A percentile compares a stretch with the other conserved stretches of the same genome.
These are phyloP conservation scores for Zoysia japonica DNA, from an alignment of 176 grass and related monocot species.

Conservation along the genomic window DNA sequence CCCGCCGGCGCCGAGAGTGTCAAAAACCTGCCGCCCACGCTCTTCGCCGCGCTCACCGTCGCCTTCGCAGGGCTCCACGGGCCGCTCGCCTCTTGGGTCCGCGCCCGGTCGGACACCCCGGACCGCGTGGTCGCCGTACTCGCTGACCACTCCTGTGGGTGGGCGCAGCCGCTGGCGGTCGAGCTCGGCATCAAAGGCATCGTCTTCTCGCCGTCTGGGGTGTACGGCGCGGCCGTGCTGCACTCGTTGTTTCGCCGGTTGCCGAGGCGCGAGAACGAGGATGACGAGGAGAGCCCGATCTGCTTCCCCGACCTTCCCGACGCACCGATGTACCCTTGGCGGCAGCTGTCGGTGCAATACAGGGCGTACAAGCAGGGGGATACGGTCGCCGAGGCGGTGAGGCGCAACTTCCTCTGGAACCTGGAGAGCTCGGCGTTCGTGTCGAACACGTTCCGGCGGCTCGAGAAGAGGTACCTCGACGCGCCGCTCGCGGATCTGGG, in stretches of 20 bases:
- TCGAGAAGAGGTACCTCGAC: constrained; percentile 46
- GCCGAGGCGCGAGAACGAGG: constrained; percentile 22
- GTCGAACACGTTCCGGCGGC: constrained; percentile 43
- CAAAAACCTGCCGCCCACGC: constrained; percentile 5
- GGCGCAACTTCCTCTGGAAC: constrained; percentile 56
- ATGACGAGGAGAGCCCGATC: constrained; percentile 8
- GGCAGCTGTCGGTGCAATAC: constrained; percentile 43
- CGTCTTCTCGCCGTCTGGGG: constrained; percentile 36
- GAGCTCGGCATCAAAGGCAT: constrained; percentile 41
- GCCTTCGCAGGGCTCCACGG: constrained; percentile 15
- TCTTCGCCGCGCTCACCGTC: constrained; percentile 9
- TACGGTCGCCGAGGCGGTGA: constrained; percentile 37
- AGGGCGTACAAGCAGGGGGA: constrained; percentile 32
- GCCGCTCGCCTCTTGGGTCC: constrained; percentile 13
- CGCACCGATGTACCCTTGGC: constrained; percentile 43
- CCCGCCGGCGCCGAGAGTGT: constrained; percentile 47
- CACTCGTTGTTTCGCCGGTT: constrained; percentile 44
- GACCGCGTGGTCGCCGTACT: constrained; percentile 39
- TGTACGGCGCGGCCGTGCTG: constrained; percentile 25
- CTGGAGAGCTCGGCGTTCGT: constrained; percentile 38
- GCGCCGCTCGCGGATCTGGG: constrained; percentile 43
- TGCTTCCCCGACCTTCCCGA: constrained; percentile 35
- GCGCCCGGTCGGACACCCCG: background rate
- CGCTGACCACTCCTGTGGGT: constrained; percentile 60
- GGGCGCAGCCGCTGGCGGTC: constrained; percentile 49